phyloP scores from a whole-genome alignment of 192 early-diverging fungal genomes.

The Jimgerdemannia flammicorona region DNA sequence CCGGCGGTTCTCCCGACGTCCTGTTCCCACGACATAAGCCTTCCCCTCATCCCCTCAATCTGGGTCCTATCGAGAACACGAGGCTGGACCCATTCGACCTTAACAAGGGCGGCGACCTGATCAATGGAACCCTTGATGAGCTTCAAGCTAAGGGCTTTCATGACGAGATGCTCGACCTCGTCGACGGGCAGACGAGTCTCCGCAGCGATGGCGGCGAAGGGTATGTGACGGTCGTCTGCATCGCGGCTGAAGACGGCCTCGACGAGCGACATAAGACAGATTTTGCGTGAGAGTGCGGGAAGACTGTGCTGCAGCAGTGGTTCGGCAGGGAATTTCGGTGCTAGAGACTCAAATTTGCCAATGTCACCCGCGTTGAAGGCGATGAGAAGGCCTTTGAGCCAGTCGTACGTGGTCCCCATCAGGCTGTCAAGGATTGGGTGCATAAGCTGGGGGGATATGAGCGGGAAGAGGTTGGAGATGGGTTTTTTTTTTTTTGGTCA shows the following conservation, averaged over 20 bases:
- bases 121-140: conserved; percentile 94
- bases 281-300: conserved; percentile 87
- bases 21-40: conserved; percentile 81
- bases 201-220: conserved; percentile 77
- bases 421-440: conserved; percentile 82
- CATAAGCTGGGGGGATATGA: conserved; percentile 61
- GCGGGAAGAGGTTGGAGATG: not conserved
- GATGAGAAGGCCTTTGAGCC: conserved; percentile 83
- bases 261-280: conserved; percentile 95
- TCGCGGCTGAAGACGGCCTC: conserved; percentile 88
- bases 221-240: conserved; percentile 69
- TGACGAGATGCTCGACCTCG: conserved; percentile 96
- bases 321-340: conserved; percentile 66
- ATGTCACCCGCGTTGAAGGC: conserved; percentile 94
- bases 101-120: conserved; percentile 86
- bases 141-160: conserved; percentile 94
- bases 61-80: conserved; percentile 90
- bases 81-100: conserved; percentile 97
- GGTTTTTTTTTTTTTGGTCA: conserved; percentile 5
- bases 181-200: conserved; percentile 75
- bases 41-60: conserved; percentile 78
- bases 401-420: conserved; percentile 74
- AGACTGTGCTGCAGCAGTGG: conserved; percentile 74
- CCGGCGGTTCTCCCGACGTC: conserved; percentile 75
- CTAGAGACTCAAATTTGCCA: conserved; percentile 84